These are phyloP conservation scores for Phytophthora uliginosa DNA, from an alignment of 352 stramenopile species.

Conservation along the genomic window DNA sequence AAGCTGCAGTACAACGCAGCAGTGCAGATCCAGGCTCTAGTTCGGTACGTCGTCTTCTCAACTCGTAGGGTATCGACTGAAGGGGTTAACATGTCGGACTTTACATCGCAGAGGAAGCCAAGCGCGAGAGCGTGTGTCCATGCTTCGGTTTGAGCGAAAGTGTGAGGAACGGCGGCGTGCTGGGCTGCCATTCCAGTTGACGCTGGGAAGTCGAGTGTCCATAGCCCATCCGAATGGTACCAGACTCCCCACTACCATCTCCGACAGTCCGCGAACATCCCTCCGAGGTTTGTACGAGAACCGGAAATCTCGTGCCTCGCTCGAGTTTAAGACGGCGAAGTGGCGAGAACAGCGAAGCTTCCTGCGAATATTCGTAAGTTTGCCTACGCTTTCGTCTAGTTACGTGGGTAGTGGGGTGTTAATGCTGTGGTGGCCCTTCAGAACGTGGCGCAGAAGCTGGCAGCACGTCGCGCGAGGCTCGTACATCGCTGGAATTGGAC, in stretches of 20 bases:
- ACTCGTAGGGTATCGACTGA: no score
- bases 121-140: conserved; percentile 58
- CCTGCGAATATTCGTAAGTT: conserved; percentile 59
- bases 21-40: conserved; percentile 66
- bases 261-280: conserved; percentile 26
- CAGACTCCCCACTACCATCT: background rate
- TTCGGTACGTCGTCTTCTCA: conserved; percentile 45
- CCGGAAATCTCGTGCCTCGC: conserved; percentile 42
- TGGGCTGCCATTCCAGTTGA: conserved; percentile 54
- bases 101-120: conserved; percentile 51
- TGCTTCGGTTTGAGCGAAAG: conserved; percentile 61
- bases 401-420: background rate
- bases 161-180: conserved; percentile 46
- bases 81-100: background rate
- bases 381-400: background rate
- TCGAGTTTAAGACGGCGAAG: conserved; percentile 54
- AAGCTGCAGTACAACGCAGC: conserved; percentile 48
- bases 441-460: conserved; percentile 48
- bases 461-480: conserved; percentile 32
- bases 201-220: conserved; percentile 44
- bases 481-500: conserved; percentile 46
- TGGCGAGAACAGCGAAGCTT: conserved; percentile 63
- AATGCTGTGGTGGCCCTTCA: conserved; percentile 12
- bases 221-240: conserved; percentile 2
- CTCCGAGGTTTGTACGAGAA: conserved; percentile 50